phyloP scores from a whole-genome alignment of 2,329 filamentous ascomycete species.

The Orbilia javanica region DNA sequence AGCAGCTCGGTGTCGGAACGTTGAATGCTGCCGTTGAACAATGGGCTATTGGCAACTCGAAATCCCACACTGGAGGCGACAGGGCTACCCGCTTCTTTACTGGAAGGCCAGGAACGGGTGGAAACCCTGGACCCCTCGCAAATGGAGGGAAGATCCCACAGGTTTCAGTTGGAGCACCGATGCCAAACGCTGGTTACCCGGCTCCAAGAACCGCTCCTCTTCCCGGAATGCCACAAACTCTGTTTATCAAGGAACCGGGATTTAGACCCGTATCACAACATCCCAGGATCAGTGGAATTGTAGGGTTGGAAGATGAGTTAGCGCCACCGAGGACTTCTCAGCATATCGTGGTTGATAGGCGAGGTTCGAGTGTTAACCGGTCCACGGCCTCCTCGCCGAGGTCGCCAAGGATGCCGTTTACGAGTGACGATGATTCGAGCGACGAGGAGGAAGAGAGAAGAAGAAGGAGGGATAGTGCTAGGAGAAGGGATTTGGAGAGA shows the following conservation, averaged over 20 bases:
- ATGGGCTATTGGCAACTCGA: conserved; percentile 56
- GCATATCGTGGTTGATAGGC: conserved; percentile 64
- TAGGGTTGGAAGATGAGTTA: conserved; percentile 68
- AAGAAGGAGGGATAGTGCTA: conserved; percentile 45
- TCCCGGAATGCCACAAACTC: conserved; percentile 63
- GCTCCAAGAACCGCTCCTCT: conserved; percentile 52
- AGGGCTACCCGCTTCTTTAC: conserved; percentile 50
- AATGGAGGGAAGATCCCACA: conserved; percentile 48
- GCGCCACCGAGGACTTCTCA: conserved; percentile 63
- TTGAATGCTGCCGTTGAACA: conserved; percentile 54
- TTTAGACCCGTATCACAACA: conserved; percentile 79
- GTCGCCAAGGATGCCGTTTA: conserved; percentile 55
- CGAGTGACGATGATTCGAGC: conserved; percentile 53
- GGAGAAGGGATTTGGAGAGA: conserved; percentile 49
- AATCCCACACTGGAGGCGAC: conserved; percentile 45
- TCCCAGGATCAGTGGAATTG: conserved; percentile 75
- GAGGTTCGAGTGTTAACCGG: conserved; percentile 53
- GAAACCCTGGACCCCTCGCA: conserved; percentile 4
- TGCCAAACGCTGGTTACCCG: conserved; percentile 23
- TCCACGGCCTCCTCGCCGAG: conserved; percentile 50
- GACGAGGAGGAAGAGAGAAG: conserved; percentile 50
- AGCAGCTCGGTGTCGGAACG: conserved; percentile 47
- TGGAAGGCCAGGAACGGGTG: conserved; percentile 20
- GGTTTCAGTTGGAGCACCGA: conserved; percentile 16
- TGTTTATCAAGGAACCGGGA: conserved; percentile 66